Evolutionary conservation across 2,329 filamentous ascomycete genomes (phyloP), one percentile per base, ranked within the genome.

Genomic region (Tetracladium maxilliforme): DNA sequence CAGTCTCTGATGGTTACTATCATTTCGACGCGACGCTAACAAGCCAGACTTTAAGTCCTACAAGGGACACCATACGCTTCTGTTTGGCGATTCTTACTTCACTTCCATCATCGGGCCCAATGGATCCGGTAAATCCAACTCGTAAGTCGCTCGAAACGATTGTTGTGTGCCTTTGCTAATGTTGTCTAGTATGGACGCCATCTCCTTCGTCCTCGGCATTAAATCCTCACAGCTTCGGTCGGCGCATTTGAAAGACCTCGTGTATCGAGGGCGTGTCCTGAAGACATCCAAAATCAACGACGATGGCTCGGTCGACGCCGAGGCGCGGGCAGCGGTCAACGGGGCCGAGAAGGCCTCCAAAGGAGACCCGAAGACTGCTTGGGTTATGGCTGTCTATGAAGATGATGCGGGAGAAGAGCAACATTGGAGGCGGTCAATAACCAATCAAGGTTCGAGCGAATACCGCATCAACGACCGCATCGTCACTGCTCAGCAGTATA

Each of bases 341-440:
- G 75, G 70, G 14, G 33, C 41, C 21, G 70, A 74, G 21, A 70
- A 67, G 19, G 63, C 64, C 10, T 39, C 35, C 1, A 74, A 70
- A 18, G 70, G 72, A 35, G 87, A 98, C 41, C 90, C 90, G 1
- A 90, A 86, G 48, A 90, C 76, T 4, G 92, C 90, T 4, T 98
- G 87, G 87, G 92, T 98, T 10, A 95, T 94, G 84, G 90, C 90
- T 16, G 87, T 98, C 10, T 98, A 95, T 50, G 86, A 94, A 47
- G 90, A 98, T 44, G 90, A 98, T 47, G 84, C 84, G 3, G 87
- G 84, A 23, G 82, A 93, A 42, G 83, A 92, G 49, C 86, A 94
- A 45, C 74, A 76, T 38, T 98, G 90, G 90, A 93, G 93, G 56
- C 81, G 90, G 33, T 77, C 74, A 37, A 98, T 98, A 48, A 95